phyloP scores from a whole-genome alignment of 805 yeast genomes.

The Sugiyamaella marilandica region DNA sequence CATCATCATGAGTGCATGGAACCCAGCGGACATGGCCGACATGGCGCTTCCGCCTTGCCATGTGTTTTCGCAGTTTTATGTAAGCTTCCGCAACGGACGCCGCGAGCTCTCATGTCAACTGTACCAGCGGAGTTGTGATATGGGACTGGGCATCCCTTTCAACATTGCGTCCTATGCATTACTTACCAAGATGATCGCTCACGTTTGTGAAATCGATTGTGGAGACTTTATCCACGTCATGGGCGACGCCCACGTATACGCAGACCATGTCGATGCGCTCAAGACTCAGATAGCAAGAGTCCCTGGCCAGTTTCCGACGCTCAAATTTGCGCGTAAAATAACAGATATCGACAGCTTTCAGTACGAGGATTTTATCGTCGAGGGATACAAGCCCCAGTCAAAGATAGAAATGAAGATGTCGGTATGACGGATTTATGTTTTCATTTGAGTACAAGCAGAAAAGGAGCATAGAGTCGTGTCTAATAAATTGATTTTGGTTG shows the following conservation, averaged over 20 bases:
- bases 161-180: conserved; percentile 96
- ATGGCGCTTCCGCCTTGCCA: conserved; percentile 99
- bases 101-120: conserved; percentile 81
- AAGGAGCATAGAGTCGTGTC: no score
- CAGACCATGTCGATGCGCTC: conserved; percentile 89
- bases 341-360: conserved; percentile 78
- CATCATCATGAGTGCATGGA: conserved; percentile 96
- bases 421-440: conserved; percentile 45
- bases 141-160: conserved; percentile 99
- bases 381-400: conserved; percentile 73
- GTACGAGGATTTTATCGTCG: conserved; percentile 81
- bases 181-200: conserved; percentile 90
- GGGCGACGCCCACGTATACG: conserved; percentile 96
- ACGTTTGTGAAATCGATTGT: conserved; percentile 89
- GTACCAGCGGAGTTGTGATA: conserved; percentile 97
- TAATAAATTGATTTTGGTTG: neutral
- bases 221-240: conserved; percentile 93
- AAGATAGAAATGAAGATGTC: conserved; percentile 96
- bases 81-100: conserved; percentile 60
- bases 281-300: conserved; percentile 69
- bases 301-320: conserved; percentile 78
- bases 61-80: conserved; percentile 92
- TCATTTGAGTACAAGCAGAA: no score
- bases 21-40: conserved; percentile 85
- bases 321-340: conserved; percentile 64